Percentiles rank a stretch among this genome's conserved stretches.
These are phyloP conservation scores for Picochlorum costavermella DNA, from an alignment of 139 green algal genomes.

Conservation along the genomic window DNA sequence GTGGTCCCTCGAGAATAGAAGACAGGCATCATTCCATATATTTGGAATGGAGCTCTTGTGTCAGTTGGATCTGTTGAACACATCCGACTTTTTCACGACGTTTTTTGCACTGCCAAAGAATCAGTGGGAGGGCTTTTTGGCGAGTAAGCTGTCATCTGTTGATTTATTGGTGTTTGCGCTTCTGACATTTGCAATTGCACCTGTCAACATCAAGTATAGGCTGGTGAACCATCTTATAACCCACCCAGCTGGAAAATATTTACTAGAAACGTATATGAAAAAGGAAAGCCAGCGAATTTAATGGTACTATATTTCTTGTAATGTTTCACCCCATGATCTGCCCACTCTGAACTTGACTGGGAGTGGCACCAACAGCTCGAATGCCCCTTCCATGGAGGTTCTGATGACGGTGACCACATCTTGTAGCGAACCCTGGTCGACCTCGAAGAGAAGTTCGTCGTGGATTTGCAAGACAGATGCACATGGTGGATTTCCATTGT, in stretches of 20 bases:
- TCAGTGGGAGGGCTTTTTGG: slow-evolving; percentile 87
- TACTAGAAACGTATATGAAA: slow-evolving; percentile 38
- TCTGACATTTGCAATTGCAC: slow-evolving; percentile 72
- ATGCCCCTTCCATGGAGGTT: slow-evolving; percentile 48
- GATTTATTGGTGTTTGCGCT: slow-evolving; percentile 88
- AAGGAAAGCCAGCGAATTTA: too few species aligned
- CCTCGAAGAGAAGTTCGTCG: slow-evolving; percentile 82
- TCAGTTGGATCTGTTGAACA: slow-evolving; percentile 61
- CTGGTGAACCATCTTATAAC: slow-evolving; percentile 75
- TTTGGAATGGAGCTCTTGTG: slow-evolving; percentile 89
- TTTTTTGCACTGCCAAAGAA: slow-evolving; percentile 79
- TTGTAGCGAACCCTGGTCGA: slow-evolving; percentile 25
- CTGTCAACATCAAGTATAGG: slow-evolving; percentile 59
- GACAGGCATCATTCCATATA: slow-evolving; percentile 82
- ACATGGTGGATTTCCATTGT: neutral
- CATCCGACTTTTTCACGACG: slow-evolving; percentile 85
- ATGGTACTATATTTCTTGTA: neutral
- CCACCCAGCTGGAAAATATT: slow-evolving; percentile 56
- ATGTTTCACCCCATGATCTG: slow-evolving; percentile 51
- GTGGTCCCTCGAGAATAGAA: slow-evolving; percentile 73
- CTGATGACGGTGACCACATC: slow-evolving; percentile 33
- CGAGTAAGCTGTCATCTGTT: slow-evolving; percentile 55
- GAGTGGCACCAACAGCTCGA: slow-evolving; percentile 45
- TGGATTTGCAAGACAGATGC: slow-evolving; percentile 57
- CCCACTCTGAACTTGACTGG: slow-evolving; percentile 58